Conservation (phyloP, 2,329 filamentous ascomycete species). For the Ceratocystis cacaofunesta region DNA sequence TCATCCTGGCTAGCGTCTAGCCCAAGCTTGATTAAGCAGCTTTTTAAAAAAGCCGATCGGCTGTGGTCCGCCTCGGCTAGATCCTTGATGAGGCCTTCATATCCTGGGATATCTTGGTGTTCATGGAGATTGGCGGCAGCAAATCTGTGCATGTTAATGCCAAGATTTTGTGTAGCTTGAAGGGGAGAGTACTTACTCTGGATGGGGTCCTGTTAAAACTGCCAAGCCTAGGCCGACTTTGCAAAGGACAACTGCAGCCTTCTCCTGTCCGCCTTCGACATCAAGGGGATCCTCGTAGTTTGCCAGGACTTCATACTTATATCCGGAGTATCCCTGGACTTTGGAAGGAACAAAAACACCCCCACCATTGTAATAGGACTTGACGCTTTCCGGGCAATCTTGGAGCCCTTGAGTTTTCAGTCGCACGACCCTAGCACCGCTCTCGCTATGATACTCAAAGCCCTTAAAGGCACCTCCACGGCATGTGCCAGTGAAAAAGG, state of each 20-base stretch:
- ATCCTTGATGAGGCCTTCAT: conserved; percentile 51
- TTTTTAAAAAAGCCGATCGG: conserved; percentile 61
- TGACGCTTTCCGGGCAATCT: conserved; percentile 45
- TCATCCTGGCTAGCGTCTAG: conserved; percentile 60
- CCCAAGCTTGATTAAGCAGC: conserved; percentile 64
- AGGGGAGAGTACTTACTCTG: conserved; percentile 45
- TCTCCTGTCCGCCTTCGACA: conserved; percentile 57
- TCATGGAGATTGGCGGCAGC: conserved; percentile 61
- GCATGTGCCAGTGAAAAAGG: conserved; percentile 75
- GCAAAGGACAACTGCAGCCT: conserved; percentile 71
- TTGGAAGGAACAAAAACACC: conserved; percentile 78
- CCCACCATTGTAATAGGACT: conserved; percentile 85
- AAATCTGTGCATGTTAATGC: conserved; percentile 44
- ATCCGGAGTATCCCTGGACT: conserved; percentile 24
- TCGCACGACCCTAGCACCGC: conserved; percentile 58
- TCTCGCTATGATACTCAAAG: conserved; percentile 82
- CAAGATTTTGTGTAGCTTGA: neutral
- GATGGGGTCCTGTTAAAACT: conserved; percentile 76
- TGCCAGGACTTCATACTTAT: conserved; percentile 57
- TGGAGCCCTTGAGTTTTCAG: conserved; percentile 47
- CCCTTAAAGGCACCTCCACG: conserved; percentile 76
- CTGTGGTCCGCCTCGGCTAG: conserved; percentile 54
- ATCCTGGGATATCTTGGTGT: conserved; percentile 51
- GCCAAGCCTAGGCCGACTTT: conserved; percentile 67
- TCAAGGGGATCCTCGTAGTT: conserved; percentile 60